Base-by-base conservation (phyloP, 805 yeast genomes). In the Pichia rugopelliculosa region DNA sequence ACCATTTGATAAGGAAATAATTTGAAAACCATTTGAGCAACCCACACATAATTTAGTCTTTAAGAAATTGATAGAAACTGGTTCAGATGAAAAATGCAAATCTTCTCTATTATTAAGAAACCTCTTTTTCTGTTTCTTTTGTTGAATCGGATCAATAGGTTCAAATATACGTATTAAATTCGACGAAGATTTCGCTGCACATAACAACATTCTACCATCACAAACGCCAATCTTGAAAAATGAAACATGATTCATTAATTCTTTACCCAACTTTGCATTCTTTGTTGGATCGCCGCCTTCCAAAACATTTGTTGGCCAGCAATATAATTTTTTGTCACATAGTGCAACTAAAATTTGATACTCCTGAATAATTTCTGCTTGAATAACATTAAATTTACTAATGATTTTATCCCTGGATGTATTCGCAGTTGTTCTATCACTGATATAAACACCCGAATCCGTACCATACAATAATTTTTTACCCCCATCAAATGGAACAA, bases 21-120 rank as follows among this genome's bases (percentile, higher is more conserved):
- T 88, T 68, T 93, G 98, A 70, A 93, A 93, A 0, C 99, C 99
- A 63, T 84, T 87, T 25, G 96, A 83, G 59, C 99, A 93, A 23
- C 99, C 99, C 54, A 93, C 85, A 71, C 97, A 91, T 53, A 93
- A 69, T 59, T 84, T 86, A 4, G 90, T 82, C 61, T 89, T 87
- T 66, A 93, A 72, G 60, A 91, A 91, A 23, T 96, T 89, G 17
- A 93, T 83, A 8, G 95, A 84, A 30, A 91, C 85, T 2, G 96
- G 96, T 57, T 93, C 98, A 6, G 95, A 84, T 41, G 80, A 81
- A 62, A 93, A 88, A 24, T 75, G 74, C 33, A 91, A 82, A 58
- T 93, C 97, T 42, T 80, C 76, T 13, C 79, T 74, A 45, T 83
- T 87, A 47, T 74, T 73, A 59, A 82, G 80, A 61, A 82, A 77